phyloP scores from a whole-genome alignment of 805 yeast genomes.

The Nakazawaea populi region DNA sequence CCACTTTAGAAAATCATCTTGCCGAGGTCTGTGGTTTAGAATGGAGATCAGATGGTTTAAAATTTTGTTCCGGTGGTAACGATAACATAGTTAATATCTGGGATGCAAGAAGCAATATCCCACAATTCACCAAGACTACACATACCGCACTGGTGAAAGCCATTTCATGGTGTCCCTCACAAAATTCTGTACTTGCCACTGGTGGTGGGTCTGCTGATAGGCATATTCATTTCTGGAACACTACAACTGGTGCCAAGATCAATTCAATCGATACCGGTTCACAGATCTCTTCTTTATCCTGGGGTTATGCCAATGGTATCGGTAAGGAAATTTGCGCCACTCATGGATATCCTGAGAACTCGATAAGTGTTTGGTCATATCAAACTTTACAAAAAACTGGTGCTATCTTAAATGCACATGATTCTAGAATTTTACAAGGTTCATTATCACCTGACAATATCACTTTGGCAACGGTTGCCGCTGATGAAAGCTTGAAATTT shows the following conservation, averaged over 20 bases:
- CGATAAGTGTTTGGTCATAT: constrained; percentile 76
- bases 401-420: constrained; percentile 82
- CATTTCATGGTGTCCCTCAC: constrained; percentile 90
- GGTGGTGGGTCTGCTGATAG: constrained; percentile 95
- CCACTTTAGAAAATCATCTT: constrained; percentile 56
- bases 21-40: constrained; percentile 93
- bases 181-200: constrained; percentile 76
- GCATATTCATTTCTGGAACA: constrained; percentile 91
- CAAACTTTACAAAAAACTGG: constrained; percentile 86
- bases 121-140: constrained; percentile 67
- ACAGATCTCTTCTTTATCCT: constrained; percentile 87
- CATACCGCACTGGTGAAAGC: constrained; percentile 97
- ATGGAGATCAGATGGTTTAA: constrained; percentile 79
- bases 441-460: constrained; percentile 86
- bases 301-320: constrained; percentile 78
- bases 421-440: constrained; percentile 77
- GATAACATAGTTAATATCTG: constrained; percentile 90
- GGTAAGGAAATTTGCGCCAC: constrained; percentile 85
- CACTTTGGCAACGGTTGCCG: constrained; percentile 90
- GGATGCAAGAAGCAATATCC: constrained; percentile 71
- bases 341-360: constrained; percentile 88
- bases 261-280: constrained; percentile 88
- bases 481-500: constrained; percentile 93
- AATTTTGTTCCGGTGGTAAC: constrained; percentile 89
- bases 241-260: constrained; percentile 81